Percentiles rank a stretch among this genome's conserved stretches.
Evolutionary conservation across 331 rosid species (phyloP).

Genomic region (Stylosanthes scabra): DNA sequence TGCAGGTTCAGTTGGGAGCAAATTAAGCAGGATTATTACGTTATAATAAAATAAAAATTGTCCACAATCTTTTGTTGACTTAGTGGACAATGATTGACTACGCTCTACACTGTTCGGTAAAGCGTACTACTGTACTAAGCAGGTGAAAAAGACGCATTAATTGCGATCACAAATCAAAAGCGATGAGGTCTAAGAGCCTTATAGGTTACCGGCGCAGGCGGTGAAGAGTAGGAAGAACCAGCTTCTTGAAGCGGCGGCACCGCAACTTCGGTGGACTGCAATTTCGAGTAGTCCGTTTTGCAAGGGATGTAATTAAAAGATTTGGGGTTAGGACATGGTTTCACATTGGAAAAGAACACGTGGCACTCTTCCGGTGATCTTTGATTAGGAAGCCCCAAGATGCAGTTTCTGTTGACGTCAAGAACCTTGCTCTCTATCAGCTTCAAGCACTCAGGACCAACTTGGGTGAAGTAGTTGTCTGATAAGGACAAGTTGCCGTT

Average conservation of each 20-base stretch:
- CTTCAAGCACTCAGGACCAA: slow-evolving; percentile 61
- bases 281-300: not conserved
- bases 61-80: too few species aligned
- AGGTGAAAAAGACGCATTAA: not conserved
- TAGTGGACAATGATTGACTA: not conserved
- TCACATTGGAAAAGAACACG: slow-evolving; percentile 29
- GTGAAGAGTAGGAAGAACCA: not conserved
- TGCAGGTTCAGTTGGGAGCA: not conserved
- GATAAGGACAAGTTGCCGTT: slow-evolving; percentile 38
- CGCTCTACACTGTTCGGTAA: not conserved
- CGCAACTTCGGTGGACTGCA: not conserved
- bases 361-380: slow-evolving; percentile 37
- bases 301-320: slow-evolving; percentile 40
- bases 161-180: not conserved
- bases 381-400: slow-evolving; percentile 55
- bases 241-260: not conserved
- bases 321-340: slow-evolving; percentile 29
- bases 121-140: too few species aligned
- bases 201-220: slow-evolving; percentile 52
- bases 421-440: slow-evolving; percentile 41
- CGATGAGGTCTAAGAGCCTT: slow-evolving; percentile 48
- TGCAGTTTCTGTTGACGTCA: slow-evolving; percentile 55
- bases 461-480: slow-evolving; percentile 58
- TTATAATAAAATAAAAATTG: too few species aligned
- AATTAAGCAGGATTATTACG: not conserved